Conservation (phyloP, 805 yeast genomes). For the Myxozyma neotropica region DNA sequence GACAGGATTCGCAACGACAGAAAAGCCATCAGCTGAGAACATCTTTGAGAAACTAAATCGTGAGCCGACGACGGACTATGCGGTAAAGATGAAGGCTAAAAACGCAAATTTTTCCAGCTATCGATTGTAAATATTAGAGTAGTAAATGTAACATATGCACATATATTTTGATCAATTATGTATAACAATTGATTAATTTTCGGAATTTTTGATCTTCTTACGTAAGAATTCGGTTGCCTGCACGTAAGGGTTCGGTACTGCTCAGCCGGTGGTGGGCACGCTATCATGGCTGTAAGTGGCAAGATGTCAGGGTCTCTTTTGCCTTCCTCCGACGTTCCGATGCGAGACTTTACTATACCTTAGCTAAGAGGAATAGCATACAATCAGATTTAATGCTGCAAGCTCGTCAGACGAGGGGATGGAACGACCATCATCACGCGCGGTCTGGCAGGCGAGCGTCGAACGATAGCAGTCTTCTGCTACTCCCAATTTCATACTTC, state of each 20-base stretch:
- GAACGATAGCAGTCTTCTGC: constrained; percentile 3
- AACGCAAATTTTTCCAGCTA: constrained; percentile 32
- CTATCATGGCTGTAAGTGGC: no score
- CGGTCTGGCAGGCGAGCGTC: constrained; percentile 16
- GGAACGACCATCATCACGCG: constrained; percentile 12
- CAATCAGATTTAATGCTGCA: constrained; percentile 3
- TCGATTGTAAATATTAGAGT: constrained; percentile 1
- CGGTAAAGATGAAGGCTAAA: constrained; percentile 54
- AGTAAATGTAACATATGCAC: constrained; percentile 1
- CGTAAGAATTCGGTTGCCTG: background rate
- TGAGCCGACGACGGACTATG: constrained; percentile 67
- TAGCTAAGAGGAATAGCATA: no score
- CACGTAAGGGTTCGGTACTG: background rate
- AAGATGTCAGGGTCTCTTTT: background rate
- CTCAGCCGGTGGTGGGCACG: background rate
- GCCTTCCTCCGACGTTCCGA: background rate
- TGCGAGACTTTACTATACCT: no score
- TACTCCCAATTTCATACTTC: constrained; percentile 17
- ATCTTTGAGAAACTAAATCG: constrained; percentile 56
- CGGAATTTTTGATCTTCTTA: no score
- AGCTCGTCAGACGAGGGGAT: constrained; percentile 13
- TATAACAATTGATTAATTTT: no score
- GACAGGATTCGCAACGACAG: constrained; percentile 41
- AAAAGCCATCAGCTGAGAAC: constrained; percentile 51
- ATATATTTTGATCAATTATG: background rate